A percentile compares a stretch with the other conserved stretches of the same genome.
These are phyloP conservation scores for Boletellus deceptivus DNA, from an alignment of 1,284 basidiomycete genomes.

Conservation along the genomic window DNA sequence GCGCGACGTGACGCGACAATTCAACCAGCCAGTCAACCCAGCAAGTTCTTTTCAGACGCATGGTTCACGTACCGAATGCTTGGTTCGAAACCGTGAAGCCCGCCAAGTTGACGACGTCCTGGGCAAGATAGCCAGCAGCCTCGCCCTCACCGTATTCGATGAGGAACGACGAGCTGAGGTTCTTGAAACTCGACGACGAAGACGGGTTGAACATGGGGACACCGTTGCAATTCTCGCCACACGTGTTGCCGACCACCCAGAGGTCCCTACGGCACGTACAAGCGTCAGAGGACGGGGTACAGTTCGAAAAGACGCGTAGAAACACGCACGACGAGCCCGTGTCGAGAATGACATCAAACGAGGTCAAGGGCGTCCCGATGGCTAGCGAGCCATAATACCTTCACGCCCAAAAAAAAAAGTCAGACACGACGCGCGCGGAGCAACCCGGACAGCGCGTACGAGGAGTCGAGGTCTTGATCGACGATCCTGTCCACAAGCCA, in stretches of 20 bases:
- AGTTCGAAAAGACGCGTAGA: not conserved
- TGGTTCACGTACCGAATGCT: slow-evolving; percentile 36
- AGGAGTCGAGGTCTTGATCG: slow-evolving; percentile 28
- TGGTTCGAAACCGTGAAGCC: slow-evolving; percentile 44
- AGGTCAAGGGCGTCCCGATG: slow-evolving; percentile 39
- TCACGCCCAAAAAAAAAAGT: not conserved
- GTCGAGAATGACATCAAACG: slow-evolving; percentile 46
- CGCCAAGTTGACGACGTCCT: slow-evolving; percentile 43
- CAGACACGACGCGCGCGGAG: not conserved
- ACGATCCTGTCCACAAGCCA: slow-evolving; percentile 16
- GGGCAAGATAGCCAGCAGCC: slow-evolving; percentile 34
- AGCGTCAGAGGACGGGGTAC: no score
- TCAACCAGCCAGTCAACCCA: no score
- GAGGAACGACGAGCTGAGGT: slow-evolving; percentile 14
- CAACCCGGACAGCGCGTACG: slow-evolving; percentile 14
- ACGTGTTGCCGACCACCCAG: slow-evolving; percentile 21
- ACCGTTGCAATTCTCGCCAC: slow-evolving; percentile 15
- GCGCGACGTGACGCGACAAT: no score
- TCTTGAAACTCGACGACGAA: slow-evolving; percentile 30
- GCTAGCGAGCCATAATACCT: slow-evolving; percentile 44
- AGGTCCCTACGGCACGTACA: slow-evolving; percentile 20
- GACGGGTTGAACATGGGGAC: slow-evolving; percentile 19
- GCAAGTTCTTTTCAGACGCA: no score
- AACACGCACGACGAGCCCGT: slow-evolving; percentile 54
- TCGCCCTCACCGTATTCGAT: slow-evolving; percentile 27